phyloP scores from a whole-genome alignment of 2,329 filamentous ascomycete genomes.

The Neopestalotiopsis rosae region DNA sequence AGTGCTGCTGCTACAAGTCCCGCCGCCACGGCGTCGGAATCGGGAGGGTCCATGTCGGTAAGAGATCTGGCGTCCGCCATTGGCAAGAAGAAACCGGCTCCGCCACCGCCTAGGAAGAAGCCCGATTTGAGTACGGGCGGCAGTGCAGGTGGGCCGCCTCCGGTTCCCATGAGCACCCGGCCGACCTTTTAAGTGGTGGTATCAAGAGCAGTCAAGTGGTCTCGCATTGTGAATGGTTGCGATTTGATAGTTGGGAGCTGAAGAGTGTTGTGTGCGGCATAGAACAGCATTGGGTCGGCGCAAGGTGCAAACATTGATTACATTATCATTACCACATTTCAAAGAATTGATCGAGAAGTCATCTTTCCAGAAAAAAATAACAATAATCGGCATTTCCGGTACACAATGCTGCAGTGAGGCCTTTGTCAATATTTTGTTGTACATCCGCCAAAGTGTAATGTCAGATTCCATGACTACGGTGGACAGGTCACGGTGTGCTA shows the following conservation, averaged over 20 bases:
- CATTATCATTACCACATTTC: background rate
- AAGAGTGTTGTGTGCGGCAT: background rate
- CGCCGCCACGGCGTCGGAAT: background rate
- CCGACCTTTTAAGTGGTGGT: constrained; percentile 46
- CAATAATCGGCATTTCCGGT: no score
- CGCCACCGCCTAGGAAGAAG: constrained; percentile 57
- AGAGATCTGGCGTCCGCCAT: constrained; percentile 25
- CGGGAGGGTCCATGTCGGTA: background rate
- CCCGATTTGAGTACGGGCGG: constrained; percentile 39
- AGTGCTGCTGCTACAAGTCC: background rate
- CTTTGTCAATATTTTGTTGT: no score
- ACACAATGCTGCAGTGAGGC: no score
- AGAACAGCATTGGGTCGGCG: background rate
- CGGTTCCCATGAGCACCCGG: constrained; percentile 57
- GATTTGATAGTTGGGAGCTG: background rate
- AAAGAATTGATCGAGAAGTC: no score
- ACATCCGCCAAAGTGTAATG: no score
- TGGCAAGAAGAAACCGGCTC: constrained; percentile 61
- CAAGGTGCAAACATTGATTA: background rate
- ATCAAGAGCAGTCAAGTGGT: no score
- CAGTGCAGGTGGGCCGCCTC: constrained; percentile 49
- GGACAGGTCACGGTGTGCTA: background rate
- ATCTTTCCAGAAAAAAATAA: no score
- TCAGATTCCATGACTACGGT: no score
- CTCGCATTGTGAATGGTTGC: no score